Conservation (phyloP, 495 filamentous ascomycete species). For the Penicillium chermesinum region DNA sequence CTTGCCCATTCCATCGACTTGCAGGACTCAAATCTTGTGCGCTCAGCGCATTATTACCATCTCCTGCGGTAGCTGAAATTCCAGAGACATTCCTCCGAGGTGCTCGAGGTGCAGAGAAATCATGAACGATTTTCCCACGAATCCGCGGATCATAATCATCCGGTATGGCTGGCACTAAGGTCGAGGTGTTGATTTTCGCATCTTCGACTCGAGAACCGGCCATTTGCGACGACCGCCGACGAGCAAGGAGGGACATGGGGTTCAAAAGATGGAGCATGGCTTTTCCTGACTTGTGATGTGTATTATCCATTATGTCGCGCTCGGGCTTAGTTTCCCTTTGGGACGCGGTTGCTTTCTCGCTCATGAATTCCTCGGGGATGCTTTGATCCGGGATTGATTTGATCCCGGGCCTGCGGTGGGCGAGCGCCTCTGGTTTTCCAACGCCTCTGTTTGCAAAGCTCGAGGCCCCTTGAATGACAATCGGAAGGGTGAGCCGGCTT, state of each 20-base stretch:
- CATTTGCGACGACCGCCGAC: slow-evolving; percentile 51
- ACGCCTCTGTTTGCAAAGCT: slow-evolving; percentile 15
- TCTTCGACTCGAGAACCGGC: slow-evolving; percentile 40
- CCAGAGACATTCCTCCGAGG: slow-evolving; percentile 51
- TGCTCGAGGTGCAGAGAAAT: slow-evolving; percentile 75
- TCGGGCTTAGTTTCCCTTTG: slow-evolving; percentile 30
- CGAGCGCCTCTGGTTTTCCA: slow-evolving; percentile 27
- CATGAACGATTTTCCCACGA: slow-evolving; percentile 76
- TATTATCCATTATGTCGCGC: slow-evolving; percentile 28
- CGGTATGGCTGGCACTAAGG: slow-evolving; percentile 54
- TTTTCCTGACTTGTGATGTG: slow-evolving; percentile 45
- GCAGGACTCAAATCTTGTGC: slow-evolving; percentile 8
- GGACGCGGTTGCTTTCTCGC: slow-evolving; percentile 22
- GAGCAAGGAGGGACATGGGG: slow-evolving; percentile 60
- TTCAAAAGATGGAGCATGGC: slow-evolving; percentile 64
- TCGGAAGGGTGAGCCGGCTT: slow-evolving; percentile 36
- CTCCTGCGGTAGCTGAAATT: slow-evolving; percentile 21
- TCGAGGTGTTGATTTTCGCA: slow-evolving; percentile 41
- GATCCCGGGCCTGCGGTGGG: slow-evolving; percentile 21
- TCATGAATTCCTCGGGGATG: slow-evolving; percentile 30
- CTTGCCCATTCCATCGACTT: slow-evolving; percentile 25
- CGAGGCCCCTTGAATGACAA: slow-evolving; percentile 31
- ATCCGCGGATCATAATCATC: slow-evolving; percentile 83
- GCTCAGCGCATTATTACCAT: slow-evolving; percentile 1
- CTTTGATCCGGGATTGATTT: slow-evolving; percentile 32